phyloP scores from a whole-genome alignment of 805 yeast genomes.

The Candida hispaniensis region DNA sequence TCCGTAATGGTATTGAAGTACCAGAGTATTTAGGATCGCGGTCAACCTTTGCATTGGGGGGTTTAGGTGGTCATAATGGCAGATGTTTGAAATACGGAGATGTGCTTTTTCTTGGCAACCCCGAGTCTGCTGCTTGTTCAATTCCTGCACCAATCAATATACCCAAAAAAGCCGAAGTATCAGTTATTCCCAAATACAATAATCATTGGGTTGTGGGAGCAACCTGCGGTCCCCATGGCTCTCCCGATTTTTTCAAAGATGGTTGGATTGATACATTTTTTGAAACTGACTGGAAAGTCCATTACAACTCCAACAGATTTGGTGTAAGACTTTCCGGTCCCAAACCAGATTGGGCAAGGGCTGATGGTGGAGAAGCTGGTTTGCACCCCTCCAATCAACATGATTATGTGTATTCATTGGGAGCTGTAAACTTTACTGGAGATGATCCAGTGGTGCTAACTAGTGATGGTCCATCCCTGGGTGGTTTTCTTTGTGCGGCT shows the following conservation, averaged over 20 bases:
- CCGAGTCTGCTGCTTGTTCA: slow-evolving; percentile 53
- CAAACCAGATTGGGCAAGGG: slow-evolving; percentile 92
- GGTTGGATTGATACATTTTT: slow-evolving; percentile 73
- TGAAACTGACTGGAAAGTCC: slow-evolving; percentile 77
- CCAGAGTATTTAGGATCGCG: slow-evolving; percentile 92
- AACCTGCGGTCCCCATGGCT: slow-evolving; percentile 95
- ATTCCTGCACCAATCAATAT: slow-evolving; percentile 62
- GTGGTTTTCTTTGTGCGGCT: slow-evolving; percentile 95
- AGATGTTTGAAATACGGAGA: slow-evolving; percentile 87
- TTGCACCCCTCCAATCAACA: slow-evolving; percentile 98
- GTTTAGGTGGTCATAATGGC: slow-evolving; percentile 89
- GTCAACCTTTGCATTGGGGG: slow-evolving; percentile 88
- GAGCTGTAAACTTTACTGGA: slow-evolving; percentile 96
- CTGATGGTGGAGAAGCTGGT: slow-evolving; percentile 96
- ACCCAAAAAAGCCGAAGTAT: slow-evolving; percentile 48
- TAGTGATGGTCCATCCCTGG: slow-evolving; percentile 95
- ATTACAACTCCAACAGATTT: slow-evolving; percentile 92
- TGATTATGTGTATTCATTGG: slow-evolving; percentile 91
- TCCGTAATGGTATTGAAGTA: slow-evolving; percentile 89
- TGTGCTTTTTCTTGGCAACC: slow-evolving; percentile 76
- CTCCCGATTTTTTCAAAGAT: slow-evolving; percentile 82
- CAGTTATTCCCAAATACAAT: slow-evolving; percentile 45
- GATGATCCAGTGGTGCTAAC: slow-evolving; percentile 96
- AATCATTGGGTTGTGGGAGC: slow-evolving; percentile 73
- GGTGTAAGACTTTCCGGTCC: slow-evolving; percentile 94